Base-by-base conservation (phyloP, 768 basidiomycete genomes). In the Jaapia argillacea region DNA sequence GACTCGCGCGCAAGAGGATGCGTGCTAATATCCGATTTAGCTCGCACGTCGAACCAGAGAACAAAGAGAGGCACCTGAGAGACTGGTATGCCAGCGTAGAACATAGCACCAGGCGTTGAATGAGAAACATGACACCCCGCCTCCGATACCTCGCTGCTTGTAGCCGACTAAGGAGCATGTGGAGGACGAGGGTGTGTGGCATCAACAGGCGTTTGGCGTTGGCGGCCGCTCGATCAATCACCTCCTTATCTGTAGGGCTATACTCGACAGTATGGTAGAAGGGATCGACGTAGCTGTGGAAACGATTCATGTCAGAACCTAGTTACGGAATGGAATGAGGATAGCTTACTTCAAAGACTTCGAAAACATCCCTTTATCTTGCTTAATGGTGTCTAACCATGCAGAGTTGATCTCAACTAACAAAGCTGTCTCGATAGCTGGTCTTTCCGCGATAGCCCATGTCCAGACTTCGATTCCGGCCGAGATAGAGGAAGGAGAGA, bases 381-480 rank as follows among this genome's bases (percentile, higher is more conserved):
- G 69, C 48, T 74, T 76, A 47, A 97, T 85, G 4, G 86, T 86
- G 43, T 76, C 72, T 39, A 82, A 72, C 96, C 96, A 99, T 2
- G 86, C 85, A 2, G 86, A 76, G 37, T 88, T 65, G 40, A 98
- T 75, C 54, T 97, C 92, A 4, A 77, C 68, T 72, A 97, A 84
- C 16, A 97, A 61, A 2, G 81, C 77, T 39, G 92, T 76, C 60
- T 97, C 93, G 7, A 85, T 68, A 38, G 75, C 74, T 0, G 87
- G 81, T 46, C 87, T 78, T 57, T 94, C 86, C 12, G 86, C 79
- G 42, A 96, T 84, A 0, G 96, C 73, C 93, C 93, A 97, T 3
- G 85, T 90, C 96, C 96, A 98, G 6, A 85, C 83, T 56, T 98
- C 92, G 35, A 92, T 81, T 0, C 89, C 93, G 2, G 87, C 77